Percentiles rank a stretch among this genome's conserved stretches.
These are phyloP conservation scores for Tremella fuciformis DNA, from an alignment of 768 basidiomycete species.

Conservation along the genomic window DNA sequence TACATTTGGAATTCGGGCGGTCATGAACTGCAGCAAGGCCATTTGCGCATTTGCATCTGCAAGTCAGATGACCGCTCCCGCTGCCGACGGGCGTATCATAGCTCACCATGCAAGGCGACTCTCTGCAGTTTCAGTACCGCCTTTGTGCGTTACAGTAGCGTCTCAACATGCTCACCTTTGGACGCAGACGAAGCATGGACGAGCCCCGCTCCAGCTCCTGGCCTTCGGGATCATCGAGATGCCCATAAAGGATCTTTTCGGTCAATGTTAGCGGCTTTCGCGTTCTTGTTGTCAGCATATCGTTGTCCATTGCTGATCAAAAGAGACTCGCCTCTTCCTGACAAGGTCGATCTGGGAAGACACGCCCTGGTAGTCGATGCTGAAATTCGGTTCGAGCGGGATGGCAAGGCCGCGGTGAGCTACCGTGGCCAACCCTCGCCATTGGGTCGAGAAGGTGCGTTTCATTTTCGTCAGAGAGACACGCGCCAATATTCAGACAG, in stretches of 20 bases:
- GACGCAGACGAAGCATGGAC: conserved; percentile 91
- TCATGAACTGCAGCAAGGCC: conserved; percentile 91
- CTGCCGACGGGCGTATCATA: conserved; percentile 54
- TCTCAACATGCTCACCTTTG: conserved; percentile 73
- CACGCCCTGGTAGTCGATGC: conserved; percentile 68
- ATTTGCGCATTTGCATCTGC: conserved; percentile 56
- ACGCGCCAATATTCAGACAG: too few species aligned
- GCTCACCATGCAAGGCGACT: conserved; percentile 96
- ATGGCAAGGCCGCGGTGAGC: too few species aligned
- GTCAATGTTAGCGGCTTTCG: conserved; percentile 65
- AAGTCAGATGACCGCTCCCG: conserved; percentile 12
- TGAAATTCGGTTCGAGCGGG: too few species aligned
- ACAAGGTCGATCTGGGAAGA: conserved; percentile 88
- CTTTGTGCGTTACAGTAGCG: conserved; percentile 75
- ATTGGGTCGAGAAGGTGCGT: too few species aligned
- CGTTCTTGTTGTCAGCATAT: neutral
- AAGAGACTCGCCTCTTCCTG: conserved; percentile 63
- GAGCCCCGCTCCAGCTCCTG: conserved; percentile 66
- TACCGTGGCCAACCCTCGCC: too few species aligned
- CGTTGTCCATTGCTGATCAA: too few species aligned
- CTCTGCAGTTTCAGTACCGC: conserved; percentile 85
- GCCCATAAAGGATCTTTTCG: conserved; percentile 96
- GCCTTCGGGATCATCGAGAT: conserved; percentile 74
- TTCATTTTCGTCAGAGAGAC: too few species aligned
- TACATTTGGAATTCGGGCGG: conserved; percentile 76